phyloP scores from a whole-genome alignment of 257 asterid genomes.

The Nicotiana attenuata region DNA sequence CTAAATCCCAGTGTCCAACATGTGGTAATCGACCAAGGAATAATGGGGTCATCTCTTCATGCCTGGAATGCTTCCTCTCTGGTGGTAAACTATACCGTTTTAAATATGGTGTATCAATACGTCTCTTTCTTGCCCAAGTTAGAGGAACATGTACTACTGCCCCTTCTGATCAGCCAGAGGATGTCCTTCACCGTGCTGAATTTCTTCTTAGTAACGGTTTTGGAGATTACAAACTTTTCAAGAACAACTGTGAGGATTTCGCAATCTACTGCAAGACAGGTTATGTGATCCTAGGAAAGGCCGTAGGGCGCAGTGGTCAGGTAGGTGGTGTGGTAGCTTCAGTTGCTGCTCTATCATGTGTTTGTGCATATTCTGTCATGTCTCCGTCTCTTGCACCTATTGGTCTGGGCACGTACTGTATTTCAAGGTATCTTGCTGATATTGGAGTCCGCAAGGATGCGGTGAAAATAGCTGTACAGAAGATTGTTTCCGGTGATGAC shows the following conservation, averaged over 20 bases:
- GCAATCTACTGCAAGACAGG: constrained; percentile 90
- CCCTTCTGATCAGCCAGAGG: constrained; percentile 47
- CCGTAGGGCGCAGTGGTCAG: constrained; percentile 75
- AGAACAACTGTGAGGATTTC: constrained; percentile 84
- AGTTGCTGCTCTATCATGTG: too few species aligned
- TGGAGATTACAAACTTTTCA: constrained; percentile 59
- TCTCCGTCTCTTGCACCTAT: constrained; percentile 37
- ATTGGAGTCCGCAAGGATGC: constrained; percentile 73
- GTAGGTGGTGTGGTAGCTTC: not conserved
- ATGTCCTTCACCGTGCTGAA: constrained; percentile 61
- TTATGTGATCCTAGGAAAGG: constrained; percentile 37
- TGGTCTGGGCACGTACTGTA: constrained; percentile 57
- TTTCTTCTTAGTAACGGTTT: constrained; percentile 67
- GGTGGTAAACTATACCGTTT: constrained; percentile 61
- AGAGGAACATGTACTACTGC: constrained; percentile 85
- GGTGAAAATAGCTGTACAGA: constrained; percentile 63
- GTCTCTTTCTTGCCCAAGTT: constrained; percentile 54
- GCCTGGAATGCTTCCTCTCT: constrained; percentile 76
- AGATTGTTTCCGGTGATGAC: constrained; percentile 27
- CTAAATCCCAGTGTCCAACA: constrained; percentile 54
- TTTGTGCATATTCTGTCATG: too few species aligned
- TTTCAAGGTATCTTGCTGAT: constrained; percentile 53
- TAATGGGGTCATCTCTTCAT: constrained; percentile 72
- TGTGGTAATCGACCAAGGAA: constrained; percentile 61
- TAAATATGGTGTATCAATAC: constrained; percentile 44